Percentiles rank a stretch among this genome's conserved stretches.
These are phyloP conservation scores for Starmera caribaea DNA, from an alignment of 805 yeast genomes.

Conservation along the genomic window DNA sequence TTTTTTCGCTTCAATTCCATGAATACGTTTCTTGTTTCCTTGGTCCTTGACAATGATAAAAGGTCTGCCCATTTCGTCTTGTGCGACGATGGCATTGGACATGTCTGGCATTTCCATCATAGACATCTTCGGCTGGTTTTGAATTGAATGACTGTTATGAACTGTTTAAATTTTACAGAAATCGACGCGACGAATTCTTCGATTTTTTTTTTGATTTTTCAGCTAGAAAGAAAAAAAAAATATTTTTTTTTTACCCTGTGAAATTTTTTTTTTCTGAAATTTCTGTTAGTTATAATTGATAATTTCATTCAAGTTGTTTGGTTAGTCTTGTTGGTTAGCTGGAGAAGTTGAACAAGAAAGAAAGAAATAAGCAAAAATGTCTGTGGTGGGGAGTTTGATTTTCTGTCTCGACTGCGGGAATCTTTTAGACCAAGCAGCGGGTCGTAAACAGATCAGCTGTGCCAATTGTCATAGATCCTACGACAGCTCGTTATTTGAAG, in stretches of 20 bases:
- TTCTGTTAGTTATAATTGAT: too few relatives aligned
- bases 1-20: slow-evolving; percentile 71
- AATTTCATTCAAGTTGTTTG: too few relatives aligned
- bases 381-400: slow-evolving; percentile 90
- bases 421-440: slow-evolving; percentile 60
- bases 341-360: neutral
- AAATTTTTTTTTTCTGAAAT: too few relatives aligned
- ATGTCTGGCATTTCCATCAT: slow-evolving; percentile 68
- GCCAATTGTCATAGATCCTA: slow-evolving; percentile 36
- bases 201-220: too few relatives aligned
- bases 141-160: neutral
- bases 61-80: slow-evolving; percentile 99
- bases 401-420: slow-evolving; percentile 93
- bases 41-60: slow-evolving; percentile 92
- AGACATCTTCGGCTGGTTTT: neutral
- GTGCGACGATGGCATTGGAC: slow-evolving; percentile 98
- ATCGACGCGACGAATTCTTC: slow-evolving; percentile 1
- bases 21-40: slow-evolving; percentile 52
- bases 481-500: slow-evolving; percentile 41
- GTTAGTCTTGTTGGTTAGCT: neutral
- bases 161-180: neutral
- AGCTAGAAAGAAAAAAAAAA: neutral
- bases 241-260: neutral
- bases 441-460: slow-evolving; percentile 45
- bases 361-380: slow-evolving; percentile 58